Evolutionary conservation across 768 basidiomycete genomes (phyloP), one percentile per base, ranked within the genome.

Genomic region (Leccinum truebloodii): DNA sequence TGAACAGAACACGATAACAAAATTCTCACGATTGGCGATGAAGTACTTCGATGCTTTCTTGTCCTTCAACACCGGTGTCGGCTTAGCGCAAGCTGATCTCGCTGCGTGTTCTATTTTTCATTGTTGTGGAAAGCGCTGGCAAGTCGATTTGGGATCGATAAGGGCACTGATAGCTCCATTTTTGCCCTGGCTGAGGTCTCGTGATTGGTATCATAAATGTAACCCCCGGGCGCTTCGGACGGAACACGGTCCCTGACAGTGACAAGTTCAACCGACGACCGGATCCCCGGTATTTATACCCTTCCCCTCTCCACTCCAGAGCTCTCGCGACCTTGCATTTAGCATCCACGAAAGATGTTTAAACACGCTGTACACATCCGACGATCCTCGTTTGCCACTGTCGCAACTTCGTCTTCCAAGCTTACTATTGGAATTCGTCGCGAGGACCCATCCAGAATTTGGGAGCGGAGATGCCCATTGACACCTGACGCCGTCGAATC

Each of bases 391-490:
- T 62, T 71, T 35, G 54, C 63, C 22, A 72, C 66, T 1, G 44
- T 51, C 32, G 46, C 62, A 8, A 51, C 67, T 55, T 62, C 73
- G 9, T 50, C 69, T n/a, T 59, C 65, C 24, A 72, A 69, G 57
- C 73, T 80, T 20, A 80, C 76, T 22, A 63, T 89, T 14, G 87
- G 87, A 20, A 80, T 89, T 26, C 78, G 92, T 18, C 84, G 88
- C 41, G 95, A 97, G 72, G 90, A 95, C 69, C 87, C 90, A 0
- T 64, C 74, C 32, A 78, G 95, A 55, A 84, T 92, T 58, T 97
- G 94, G 94, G 95, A 96, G 71, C 81, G 95, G 9, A 82, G 95
- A 18, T 86, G 83, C 32, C 94, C 95, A 3, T 77, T 97, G 50
- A 92, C 90, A 0, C 95, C 95, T 1, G 82, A 83, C 4, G 86